These are phyloP conservation scores for Chlorella sp. DNA, from an alignment of 139 green algal genomes.

Conservation along the genomic window DNA sequence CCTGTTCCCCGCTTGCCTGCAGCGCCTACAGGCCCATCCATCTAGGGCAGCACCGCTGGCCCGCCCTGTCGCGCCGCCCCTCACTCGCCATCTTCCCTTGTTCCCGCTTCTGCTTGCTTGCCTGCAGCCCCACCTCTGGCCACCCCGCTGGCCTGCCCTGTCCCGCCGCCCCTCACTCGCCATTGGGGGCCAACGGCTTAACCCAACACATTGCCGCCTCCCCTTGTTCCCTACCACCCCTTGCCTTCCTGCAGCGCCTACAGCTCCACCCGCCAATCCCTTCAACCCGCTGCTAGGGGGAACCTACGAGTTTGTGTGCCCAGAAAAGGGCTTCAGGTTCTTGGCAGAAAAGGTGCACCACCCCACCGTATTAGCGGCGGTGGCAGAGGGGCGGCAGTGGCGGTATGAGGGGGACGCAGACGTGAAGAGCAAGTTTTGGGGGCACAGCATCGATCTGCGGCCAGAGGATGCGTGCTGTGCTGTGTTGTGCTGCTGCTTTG, in stretches of 20 bases:
- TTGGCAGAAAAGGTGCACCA: slow-evolving; percentile 85
- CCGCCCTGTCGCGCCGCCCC: too few species aligned
- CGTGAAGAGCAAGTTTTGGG: slow-evolving; percentile 94
- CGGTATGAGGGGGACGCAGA: slow-evolving; percentile 79
- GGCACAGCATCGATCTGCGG: slow-evolving; percentile 85
- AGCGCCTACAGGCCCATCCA: too few species aligned
- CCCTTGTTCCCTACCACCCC: neutral
- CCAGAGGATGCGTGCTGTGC: slow-evolving; percentile 57
- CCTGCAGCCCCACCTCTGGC: neutral
- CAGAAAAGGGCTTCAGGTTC: slow-evolving; percentile 68
- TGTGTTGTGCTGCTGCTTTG: neutral
- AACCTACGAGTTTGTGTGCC: slow-evolving; percentile 74
- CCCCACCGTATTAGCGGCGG: slow-evolving; percentile 79
- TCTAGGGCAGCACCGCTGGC: too few species aligned
- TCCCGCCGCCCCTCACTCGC: too few species aligned
- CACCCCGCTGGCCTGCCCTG: too few species aligned
- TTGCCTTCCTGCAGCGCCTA: slow-evolving; percentile 57
- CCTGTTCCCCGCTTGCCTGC: neutral
- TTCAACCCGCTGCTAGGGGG: slow-evolving; percentile 87
- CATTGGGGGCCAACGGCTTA: too few species aligned
- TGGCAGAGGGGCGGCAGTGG: slow-evolving; percentile 75
- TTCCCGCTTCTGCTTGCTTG: neutral
- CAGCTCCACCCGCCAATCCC: slow-evolving; percentile 62
- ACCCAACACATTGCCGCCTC: too few species aligned
- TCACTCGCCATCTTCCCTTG: too few species aligned